Evolutionary conservation across 768 basidiomycete species (phyloP).

Genomic region (Lactarius quietus): DNA sequence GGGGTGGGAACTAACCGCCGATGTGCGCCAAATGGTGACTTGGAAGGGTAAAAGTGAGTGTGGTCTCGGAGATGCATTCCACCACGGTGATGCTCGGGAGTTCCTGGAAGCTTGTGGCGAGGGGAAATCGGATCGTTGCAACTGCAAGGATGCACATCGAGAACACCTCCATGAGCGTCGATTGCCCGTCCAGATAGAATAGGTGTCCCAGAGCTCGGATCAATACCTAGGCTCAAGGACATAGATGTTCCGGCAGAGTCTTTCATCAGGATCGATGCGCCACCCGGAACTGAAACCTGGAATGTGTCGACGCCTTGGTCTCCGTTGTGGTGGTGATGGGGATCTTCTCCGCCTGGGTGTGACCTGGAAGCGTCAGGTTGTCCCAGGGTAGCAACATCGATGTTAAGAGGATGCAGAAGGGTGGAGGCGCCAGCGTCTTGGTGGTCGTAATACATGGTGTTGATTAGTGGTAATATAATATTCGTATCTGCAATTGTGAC

Average conservation of each 20-base stretch:
- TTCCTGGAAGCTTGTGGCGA: conserved; percentile 2
- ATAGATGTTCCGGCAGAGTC: conserved; percentile 12
- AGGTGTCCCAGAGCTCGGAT: conserved; percentile 17
- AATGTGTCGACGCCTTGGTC: neutral
- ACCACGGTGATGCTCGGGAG: neutral
- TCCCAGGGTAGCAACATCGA: neutral
- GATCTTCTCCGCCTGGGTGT: neutral
- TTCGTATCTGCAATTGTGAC: conserved; percentile 1
- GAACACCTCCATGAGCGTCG: conserved; percentile 4
- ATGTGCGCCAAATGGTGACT: neutral
- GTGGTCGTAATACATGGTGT: conserved; percentile 4
- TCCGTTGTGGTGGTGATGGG: neutral
- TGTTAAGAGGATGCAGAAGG: neutral
- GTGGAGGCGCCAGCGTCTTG: neutral
- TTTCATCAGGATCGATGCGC: conserved; percentile 12
- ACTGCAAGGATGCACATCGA: conserved; percentile 17
- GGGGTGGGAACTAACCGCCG: neutral
- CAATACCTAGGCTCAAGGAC: conserved; percentile 16
- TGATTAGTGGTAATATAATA: neutral
- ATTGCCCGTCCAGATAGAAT: conserved; percentile 18
- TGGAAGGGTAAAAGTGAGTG: neutral
- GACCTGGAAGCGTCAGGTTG: neutral
- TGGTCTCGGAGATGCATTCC: neutral
- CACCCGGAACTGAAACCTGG: conserved; percentile 8
- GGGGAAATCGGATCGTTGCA: conserved; percentile 9